Evolutionary conservation across 2,329 filamentous ascomycete genomes (phyloP), one percentile per base, ranked within the genome.

Genomic region (Epichloe gansuensis): DNA sequence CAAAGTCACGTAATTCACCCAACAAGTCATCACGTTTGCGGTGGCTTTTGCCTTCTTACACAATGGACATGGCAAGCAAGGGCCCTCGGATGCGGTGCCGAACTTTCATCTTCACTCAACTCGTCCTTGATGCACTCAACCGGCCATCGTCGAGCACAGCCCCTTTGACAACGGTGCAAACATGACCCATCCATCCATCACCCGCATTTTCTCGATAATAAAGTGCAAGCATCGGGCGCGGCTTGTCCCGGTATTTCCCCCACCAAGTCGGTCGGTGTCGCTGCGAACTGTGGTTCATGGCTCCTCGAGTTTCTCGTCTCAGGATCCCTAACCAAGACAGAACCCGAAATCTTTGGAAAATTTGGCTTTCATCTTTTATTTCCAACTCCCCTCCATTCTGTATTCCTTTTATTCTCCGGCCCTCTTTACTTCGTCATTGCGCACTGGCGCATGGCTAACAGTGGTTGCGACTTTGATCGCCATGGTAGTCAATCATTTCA

Each of bases 401-500:
- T 23, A 5, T 17, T 11, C 12, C n/a, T 13, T 49, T 27, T 7
- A 12, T 38, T 11, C 13, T 27, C 13, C 11, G 21, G 21, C 23
- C 39, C 35, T 39, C 21, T 21, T 4, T n/a, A 8, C 25, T 27
- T 11, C 15, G 9, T 23, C 40, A 42, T 11, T 50, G 43, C 13
- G 41, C 34, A 44, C 46, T 23, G 46, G 41, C 41, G 47, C 15
- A 27, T 31, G 42, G 35, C 53, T 57, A 54, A 57, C 49, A 36
- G 38, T 49, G 25, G 43, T 34, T 47, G 44, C 51, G 48, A 52
- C 50, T 44, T n/a, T 41, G 31, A 42, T 59, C 44, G 47, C 52
- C 48, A 54, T 60, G 54, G 45, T 63, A 76, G 74, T 74, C 66
- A 76, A 76, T 57, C 63, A 67, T 42, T 71, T 67, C 58, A 65